Conservation (phyloP, 805 yeast genomes). For the Zygosaccharomyces bisporus region DNA sequence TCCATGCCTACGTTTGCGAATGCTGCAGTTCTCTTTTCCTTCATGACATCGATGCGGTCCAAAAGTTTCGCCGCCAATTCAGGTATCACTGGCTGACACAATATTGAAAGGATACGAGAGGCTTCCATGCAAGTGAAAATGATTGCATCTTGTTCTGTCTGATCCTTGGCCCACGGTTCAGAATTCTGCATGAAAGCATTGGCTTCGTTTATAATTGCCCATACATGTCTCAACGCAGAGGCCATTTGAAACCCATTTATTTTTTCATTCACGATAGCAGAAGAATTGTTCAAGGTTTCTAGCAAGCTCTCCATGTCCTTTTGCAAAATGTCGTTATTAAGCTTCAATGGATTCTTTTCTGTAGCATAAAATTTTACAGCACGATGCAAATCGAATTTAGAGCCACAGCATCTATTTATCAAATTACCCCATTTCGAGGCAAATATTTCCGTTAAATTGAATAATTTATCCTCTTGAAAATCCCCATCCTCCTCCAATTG, state of each 20-base stretch:
- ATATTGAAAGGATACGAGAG: constrained; percentile 60
- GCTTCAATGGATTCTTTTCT: constrained; percentile 19
- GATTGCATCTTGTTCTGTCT: constrained; percentile 46
- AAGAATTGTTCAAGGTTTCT: constrained; percentile 36
- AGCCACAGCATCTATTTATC: constrained; percentile 67
- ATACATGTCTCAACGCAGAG: constrained; percentile 52
- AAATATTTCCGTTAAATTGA: constrained; percentile 54
- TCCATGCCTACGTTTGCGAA: constrained; percentile 57
- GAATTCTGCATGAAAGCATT: constrained; percentile 64
- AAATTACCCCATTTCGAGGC: constrained; percentile 83
- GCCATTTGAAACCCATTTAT: constrained; percentile 50
- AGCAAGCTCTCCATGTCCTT: constrained; percentile 31
- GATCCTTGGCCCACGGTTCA: constrained; percentile 67
- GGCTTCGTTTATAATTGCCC: constrained; percentile 55
- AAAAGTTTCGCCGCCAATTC: constrained; percentile 51
- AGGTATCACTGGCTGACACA: constrained; percentile 74
- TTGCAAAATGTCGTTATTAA: constrained; percentile 14
- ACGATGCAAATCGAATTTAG: constrained; percentile 54
- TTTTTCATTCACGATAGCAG: constrained; percentile 40
- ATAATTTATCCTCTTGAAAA: constrained; percentile 57
- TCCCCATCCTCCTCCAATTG: constrained; percentile 75
- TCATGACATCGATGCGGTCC: constrained; percentile 56
- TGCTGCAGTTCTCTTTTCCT: constrained; percentile 40
- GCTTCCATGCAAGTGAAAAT: constrained; percentile 68
- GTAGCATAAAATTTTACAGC: constrained; percentile 36